These are phyloP conservation scores for Rhododendron ovatum DNA, from an alignment of 148 eudicot genomes.

Conservation along the genomic window DNA sequence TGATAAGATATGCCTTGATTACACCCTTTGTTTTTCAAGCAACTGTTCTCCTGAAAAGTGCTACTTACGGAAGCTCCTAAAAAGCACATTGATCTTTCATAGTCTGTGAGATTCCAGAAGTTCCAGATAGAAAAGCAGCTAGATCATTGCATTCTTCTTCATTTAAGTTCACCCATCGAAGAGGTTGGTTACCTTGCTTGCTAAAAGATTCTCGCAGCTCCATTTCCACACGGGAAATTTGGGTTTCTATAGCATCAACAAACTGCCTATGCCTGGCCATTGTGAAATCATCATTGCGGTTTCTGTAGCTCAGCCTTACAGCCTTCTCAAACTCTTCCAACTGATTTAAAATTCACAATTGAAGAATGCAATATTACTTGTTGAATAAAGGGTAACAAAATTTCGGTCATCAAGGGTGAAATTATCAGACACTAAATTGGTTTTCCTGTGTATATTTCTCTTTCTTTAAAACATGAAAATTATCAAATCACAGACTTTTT, in stretches of 20 bases:
- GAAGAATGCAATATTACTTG: not conserved
- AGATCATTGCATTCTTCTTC: slow-evolving; percentile 84
- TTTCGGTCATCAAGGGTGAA: not conserved
- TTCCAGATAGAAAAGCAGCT: slow-evolving; percentile 77
- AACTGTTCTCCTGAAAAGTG: slow-evolving; percentile 11
- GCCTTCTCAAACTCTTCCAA: slow-evolving; percentile 93
- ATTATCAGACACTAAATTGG: not conserved
- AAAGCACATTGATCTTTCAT: slow-evolving; percentile 18
- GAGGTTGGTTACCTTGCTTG: slow-evolving; percentile 50
- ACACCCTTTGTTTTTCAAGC: slow-evolving; percentile 19
- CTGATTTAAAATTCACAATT: slow-evolving; percentile 24
- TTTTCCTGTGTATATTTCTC: not conserved
- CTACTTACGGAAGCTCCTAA: slow-evolving; percentile 1
- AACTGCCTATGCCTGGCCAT: slow-evolving; percentile 68
- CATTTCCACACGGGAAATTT: slow-evolving; percentile 62
- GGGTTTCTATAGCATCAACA: slow-evolving; percentile 65
- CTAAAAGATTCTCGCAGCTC: slow-evolving; percentile 46
- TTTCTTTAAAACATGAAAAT: not conserved
- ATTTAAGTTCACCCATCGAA: slow-evolving; percentile 81
- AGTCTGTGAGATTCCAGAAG: slow-evolving; percentile 23
- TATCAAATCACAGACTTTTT: not conserved
- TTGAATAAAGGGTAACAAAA: not conserved
- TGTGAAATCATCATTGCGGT: slow-evolving; percentile 48
- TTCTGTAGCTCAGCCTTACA: slow-evolving; percentile 62
- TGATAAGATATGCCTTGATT: slow-evolving; percentile 17